Evolutionary conservation across 495 filamentous ascomycete species (phyloP).

Genomic region (Lepraria neglecta): DNA sequence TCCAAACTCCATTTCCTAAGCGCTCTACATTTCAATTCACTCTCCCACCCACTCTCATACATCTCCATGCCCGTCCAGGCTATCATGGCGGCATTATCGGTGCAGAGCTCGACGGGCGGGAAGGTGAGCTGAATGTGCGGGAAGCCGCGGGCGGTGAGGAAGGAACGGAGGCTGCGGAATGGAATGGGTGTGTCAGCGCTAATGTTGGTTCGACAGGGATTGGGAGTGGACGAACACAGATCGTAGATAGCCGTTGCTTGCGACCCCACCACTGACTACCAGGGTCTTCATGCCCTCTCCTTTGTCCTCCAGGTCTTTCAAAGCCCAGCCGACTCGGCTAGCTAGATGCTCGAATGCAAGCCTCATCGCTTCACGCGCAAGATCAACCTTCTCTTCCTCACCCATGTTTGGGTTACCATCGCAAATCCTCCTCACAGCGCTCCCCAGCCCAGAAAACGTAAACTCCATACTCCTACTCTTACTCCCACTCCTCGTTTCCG

Average conservation of each 20-base stretch:
- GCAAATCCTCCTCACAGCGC: conserved; percentile 46
- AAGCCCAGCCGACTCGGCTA: conserved; percentile 60
- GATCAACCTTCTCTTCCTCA: conserved; percentile 46
- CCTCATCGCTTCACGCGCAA: conserved; percentile 69
- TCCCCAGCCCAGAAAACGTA: conserved; percentile 60
- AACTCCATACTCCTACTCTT: conserved; percentile 43
- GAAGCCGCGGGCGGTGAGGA: conserved; percentile 59
- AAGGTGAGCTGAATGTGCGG: conserved; percentile 55
- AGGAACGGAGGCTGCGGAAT: conserved; percentile 40
- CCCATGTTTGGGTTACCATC: conserved; percentile 27
- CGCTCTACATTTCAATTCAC: conserved; percentile 51
- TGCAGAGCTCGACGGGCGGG: conserved; percentile 72
- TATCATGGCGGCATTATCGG: conserved; percentile 98
- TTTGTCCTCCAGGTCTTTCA: conserved; percentile 40
- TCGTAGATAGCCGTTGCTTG: conserved; percentile 70
- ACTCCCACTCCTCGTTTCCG: conserved; percentile 36
- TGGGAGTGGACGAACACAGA: conserved; percentile 40
- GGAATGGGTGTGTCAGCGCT: background rate
- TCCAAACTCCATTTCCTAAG: conserved; percentile 77
- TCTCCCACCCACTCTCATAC: conserved; percentile 71
- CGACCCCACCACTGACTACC: conserved; percentile 85
- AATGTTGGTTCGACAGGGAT: background rate
- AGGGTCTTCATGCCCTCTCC: conserved; percentile 48
- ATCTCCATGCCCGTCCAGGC: conserved; percentile 92
- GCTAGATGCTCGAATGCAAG: conserved; percentile 86